These are phyloP conservation scores for Rostrohypoxylon terebratum DNA, from an alignment of 495 filamentous ascomycete species.

Conservation along the genomic window DNA sequence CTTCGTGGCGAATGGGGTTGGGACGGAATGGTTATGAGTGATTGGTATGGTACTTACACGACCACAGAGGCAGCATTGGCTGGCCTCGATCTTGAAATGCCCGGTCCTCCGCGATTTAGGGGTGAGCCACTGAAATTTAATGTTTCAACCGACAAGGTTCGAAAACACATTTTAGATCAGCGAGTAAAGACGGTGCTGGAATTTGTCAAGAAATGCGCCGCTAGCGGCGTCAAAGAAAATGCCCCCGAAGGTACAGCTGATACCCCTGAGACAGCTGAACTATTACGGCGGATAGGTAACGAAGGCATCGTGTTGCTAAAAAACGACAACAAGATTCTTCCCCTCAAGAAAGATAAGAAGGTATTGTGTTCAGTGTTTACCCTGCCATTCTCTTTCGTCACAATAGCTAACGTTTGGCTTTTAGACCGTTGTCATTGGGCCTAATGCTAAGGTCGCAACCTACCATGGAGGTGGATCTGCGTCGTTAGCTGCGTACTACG, in stretches of 20 bases:
- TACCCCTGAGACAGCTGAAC: slow-evolving; percentile 58
- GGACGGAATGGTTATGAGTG: slow-evolving; percentile 76
- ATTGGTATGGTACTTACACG: slow-evolving; percentile 80
- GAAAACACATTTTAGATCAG: slow-evolving; percentile 68
- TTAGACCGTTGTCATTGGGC: slow-evolving; percentile 67
- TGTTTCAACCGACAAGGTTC: slow-evolving; percentile 68
- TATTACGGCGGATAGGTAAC: slow-evolving; percentile 72
- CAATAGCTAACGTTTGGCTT: slow-evolving; percentile 40
- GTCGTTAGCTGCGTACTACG: slow-evolving; percentile 74
- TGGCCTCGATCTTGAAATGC: slow-evolving; percentile 81
- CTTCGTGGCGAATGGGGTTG: slow-evolving; percentile 78
- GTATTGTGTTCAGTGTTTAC: slow-evolving; percentile 32
- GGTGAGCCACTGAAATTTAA: slow-evolving; percentile 70
- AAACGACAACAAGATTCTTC: slow-evolving; percentile 74
- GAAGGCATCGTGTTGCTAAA: slow-evolving; percentile 80
- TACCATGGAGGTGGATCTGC: slow-evolving; percentile 80
- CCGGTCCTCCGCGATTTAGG: slow-evolving; percentile 74
- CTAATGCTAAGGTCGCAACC: slow-evolving; percentile 76
- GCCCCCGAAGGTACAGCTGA: slow-evolving; percentile 56
- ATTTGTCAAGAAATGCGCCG: slow-evolving; percentile 68
- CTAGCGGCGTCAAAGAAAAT: slow-evolving; percentile 65
- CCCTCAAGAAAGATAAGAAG: slow-evolving; percentile 72
- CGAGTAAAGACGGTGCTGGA: slow-evolving; percentile 72
- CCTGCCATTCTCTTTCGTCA: background rate
- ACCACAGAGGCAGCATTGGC: slow-evolving; percentile 75